A percentile compares a stretch with the other conserved stretches of the same genome.
phyloP scores from a whole-genome alignment of 2,329 filamentous ascomycete species.

The Keithomyces neogunnii region DNA sequence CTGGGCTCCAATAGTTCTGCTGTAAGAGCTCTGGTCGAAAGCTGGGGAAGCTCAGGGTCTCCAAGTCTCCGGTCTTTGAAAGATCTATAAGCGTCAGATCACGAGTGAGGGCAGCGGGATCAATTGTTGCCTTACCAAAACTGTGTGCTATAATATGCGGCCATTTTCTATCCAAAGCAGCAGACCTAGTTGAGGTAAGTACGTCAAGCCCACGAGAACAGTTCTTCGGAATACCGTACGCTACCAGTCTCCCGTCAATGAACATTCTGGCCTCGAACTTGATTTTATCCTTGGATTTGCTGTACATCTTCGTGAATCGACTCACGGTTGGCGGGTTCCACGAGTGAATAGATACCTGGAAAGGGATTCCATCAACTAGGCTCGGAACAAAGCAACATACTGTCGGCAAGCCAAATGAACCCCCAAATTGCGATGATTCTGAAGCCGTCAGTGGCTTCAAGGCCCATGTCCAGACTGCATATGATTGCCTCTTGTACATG shows the following conservation, averaged over 20 bases:
- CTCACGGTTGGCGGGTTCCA: conserved; percentile 58
- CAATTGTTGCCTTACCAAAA: conserved; percentile 26
- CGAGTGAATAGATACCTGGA: conserved; percentile 67
- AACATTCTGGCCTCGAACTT: conserved; percentile 60
- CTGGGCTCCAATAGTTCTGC: conserved; percentile 63
- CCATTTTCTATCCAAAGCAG: conserved; percentile 44
- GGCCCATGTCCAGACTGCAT: not conserved
- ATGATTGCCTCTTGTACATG: too few relatives aligned
- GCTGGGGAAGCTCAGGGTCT: conserved; percentile 59
- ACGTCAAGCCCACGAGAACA: not conserved
- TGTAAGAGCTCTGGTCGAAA: conserved; percentile 63
- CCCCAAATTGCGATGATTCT: conserved; percentile 46
- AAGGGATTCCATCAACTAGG: conserved; percentile 46
- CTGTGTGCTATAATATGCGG: conserved; percentile 40
- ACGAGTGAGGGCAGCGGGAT: not conserved
- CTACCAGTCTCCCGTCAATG: conserved; percentile 56
- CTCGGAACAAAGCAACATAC: conserved; percentile 66
- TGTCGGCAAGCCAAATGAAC: conserved; percentile 47
- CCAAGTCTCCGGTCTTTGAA: conserved; percentile 48
- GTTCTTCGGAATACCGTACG: conserved; percentile 31
- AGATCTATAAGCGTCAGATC: conserved; percentile 26
- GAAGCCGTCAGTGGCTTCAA: not conserved
- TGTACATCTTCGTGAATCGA: conserved; percentile 45
- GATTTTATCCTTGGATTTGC: conserved; percentile 45
- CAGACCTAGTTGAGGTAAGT: conserved; percentile 34